Conservation (phyloP, 1,139 yeast species). For the Taphrina flavorubra region DNA sequence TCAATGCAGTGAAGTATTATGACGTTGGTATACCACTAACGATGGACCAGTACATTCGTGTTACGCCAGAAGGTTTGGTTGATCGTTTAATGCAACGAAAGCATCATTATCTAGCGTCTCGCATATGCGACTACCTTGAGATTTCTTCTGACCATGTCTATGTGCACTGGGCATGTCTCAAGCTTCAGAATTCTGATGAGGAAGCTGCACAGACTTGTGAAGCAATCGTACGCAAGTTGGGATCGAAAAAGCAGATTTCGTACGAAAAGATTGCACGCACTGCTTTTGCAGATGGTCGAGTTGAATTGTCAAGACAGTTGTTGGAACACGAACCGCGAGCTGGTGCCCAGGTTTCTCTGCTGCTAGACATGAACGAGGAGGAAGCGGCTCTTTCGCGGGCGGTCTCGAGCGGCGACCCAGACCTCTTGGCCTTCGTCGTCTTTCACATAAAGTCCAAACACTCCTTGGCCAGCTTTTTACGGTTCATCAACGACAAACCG, state of each 20-base stretch:
- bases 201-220: slow-evolving; percentile 66
- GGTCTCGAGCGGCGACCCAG: slow-evolving; percentile 68
- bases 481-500: slow-evolving; percentile 58
- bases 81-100: slow-evolving; percentile 65
- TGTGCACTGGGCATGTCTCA: slow-evolving; percentile 80
- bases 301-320: slow-evolving; percentile 62
- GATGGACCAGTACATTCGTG: slow-evolving; percentile 57
- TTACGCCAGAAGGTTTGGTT: slow-evolving; percentile 60
- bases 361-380: slow-evolving; percentile 73
- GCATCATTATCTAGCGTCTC: slow-evolving; percentile 67
- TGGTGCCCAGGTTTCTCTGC: slow-evolving; percentile 64
- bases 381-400: slow-evolving; percentile 74
- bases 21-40: slow-evolving; percentile 76
- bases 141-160: slow-evolving; percentile 65
- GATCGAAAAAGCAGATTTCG: slow-evolving; percentile 56
- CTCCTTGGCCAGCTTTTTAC: slow-evolving; percentile 62
- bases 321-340: slow-evolving; percentile 72
- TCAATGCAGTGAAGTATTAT: slow-evolving; percentile 69
- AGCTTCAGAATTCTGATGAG: slow-evolving; percentile 59
- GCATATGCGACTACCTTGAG: slow-evolving; percentile 62
- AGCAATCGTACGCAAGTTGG: slow-evolving; percentile 59
- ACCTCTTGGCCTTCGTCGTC: slow-evolving; percentile 64
- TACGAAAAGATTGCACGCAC: slow-evolving; percentile 68
- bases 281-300: slow-evolving; percentile 85
- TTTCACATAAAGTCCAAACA: slow-evolving; percentile 59